These are phyloP conservation scores for Candida arabinofermentans DNA, from an alignment of 805 yeast genomes.

Conservation along the genomic window DNA sequence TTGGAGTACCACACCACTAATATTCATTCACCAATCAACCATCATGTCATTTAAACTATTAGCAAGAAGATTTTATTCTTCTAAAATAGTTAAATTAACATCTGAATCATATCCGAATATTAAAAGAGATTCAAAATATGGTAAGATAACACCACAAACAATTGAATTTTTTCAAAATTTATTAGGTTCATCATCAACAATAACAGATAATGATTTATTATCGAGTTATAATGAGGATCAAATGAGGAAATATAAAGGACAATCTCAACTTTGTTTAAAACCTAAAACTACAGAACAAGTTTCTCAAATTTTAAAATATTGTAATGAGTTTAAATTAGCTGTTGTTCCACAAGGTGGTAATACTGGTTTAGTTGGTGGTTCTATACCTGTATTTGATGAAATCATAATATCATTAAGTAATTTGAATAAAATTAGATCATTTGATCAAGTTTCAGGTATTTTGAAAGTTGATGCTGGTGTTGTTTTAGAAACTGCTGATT, in stretches of 20 bases:
- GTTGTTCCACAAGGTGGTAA: constrained; percentile 97
- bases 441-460: constrained; percentile 80
- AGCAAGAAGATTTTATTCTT: constrained; percentile 1
- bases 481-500: constrained; percentile 81
- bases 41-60: neutral
- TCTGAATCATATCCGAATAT: constrained; percentile 65
- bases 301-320: constrained; percentile 69
- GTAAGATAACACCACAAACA: constrained; percentile 52
- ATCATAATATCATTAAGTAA: constrained; percentile 66
- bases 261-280: constrained; percentile 71
- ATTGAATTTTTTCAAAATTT: constrained; percentile 56
- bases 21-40: too few species aligned
- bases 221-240: constrained; percentile 81
- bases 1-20: too few species aligned
- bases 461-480: constrained; percentile 89
- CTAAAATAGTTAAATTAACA: constrained; percentile 41
- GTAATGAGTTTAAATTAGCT: constrained; percentile 73
- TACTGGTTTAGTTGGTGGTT: constrained; percentile 94
- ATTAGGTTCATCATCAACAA: constrained; percentile 44
- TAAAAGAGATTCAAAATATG: constrained; percentile 46
- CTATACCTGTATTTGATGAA: constrained; percentile 90
- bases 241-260: constrained; percentile 93
- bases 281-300: constrained; percentile 82
- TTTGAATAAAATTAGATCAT: constrained; percentile 75
- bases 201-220: constrained; percentile 61